A percentile compares a stretch with the other conserved stretches of the same genome.
These are phyloP conservation scores for Bacterosira constricta DNA, from an alignment of 108 stramenopile genomes.

Conservation along the genomic window DNA sequence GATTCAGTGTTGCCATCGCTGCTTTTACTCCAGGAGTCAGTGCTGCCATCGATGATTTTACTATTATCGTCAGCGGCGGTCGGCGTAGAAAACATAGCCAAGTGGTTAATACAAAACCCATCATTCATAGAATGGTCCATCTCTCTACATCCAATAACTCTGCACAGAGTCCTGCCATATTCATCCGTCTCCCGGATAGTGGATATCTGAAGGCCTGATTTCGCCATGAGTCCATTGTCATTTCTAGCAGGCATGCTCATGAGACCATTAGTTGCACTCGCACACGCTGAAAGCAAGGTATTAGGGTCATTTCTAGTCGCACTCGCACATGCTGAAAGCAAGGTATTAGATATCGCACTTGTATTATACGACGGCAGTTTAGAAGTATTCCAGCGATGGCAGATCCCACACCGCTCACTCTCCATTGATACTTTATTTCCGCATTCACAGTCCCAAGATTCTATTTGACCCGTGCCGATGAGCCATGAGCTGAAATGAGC, in stretches of 20 bases:
- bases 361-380: no score
- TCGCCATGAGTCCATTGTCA: not conserved
- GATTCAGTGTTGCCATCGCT: not conserved
- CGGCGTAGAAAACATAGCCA: conserved; percentile 2
- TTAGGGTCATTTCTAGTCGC: no score
- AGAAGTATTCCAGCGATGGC: conserved; percentile 6
- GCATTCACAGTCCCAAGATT: not conserved
- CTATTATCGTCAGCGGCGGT: not conserved
- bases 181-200: conserved; percentile 11
- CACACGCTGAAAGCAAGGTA: no score
- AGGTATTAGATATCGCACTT: not conserved
- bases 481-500: not conserved
- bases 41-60: not conserved
- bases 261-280: not conserved
- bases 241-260: not conserved
- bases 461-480: not conserved
- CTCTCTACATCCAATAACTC: conserved; percentile 33
- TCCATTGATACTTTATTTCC: not conserved
- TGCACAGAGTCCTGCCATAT: conserved; percentile 24
- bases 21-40: not conserved
- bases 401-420: not conserved
- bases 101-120: conserved; percentile 43
- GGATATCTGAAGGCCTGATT: conserved; percentile 8
- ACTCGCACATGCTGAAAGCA: not conserved
- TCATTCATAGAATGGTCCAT: conserved; percentile 36